Evolutionary conservation across 2,329 filamentous ascomycete genomes (phyloP).

Genomic region (Ilyonectria robusta): DNA sequence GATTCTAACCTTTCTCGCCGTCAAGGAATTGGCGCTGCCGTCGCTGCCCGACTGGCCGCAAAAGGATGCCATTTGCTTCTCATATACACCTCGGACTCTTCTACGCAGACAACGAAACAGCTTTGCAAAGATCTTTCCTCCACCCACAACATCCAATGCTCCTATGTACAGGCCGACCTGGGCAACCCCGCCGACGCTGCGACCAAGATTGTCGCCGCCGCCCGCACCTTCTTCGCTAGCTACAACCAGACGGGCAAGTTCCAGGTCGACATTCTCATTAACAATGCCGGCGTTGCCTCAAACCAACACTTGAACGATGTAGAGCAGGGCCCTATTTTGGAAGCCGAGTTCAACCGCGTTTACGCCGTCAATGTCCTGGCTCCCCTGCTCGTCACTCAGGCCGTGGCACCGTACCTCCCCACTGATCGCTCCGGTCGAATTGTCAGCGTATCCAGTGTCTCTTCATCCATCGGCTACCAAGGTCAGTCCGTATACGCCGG

Average conservation of each 20-base stretch:
- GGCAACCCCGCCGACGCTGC: constrained; percentile 43
- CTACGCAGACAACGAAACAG: constrained; percentile 60
- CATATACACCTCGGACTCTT: constrained; percentile 72
- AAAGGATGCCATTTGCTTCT: constrained; percentile 73
- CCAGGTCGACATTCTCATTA: constrained; percentile 84
- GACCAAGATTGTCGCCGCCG: constrained; percentile 49
- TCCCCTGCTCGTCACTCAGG: constrained; percentile 83
- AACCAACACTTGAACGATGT: constrained; percentile 75
- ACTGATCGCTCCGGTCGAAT: constrained; percentile 73
- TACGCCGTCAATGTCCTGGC: constrained; percentile 88
- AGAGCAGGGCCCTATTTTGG: constrained; percentile 66
- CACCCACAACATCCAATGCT: constrained; percentile 56
- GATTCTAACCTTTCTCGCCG: constrained; percentile 21
- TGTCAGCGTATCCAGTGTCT: constrained; percentile 70
- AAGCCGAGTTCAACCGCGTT: constrained; percentile 77
- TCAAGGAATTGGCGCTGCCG: constrained; percentile 72
- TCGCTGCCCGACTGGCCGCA: constrained; percentile 69
- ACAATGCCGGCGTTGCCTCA: constrained; percentile 82
- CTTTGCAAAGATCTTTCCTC: constrained; percentile 63
- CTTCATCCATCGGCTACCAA: constrained; percentile 66
- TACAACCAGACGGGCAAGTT: constrained; percentile 43
- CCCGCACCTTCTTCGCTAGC: constrained; percentile 44
- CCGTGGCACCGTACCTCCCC: constrained; percentile 78
- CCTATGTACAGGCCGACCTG: constrained; percentile 50
- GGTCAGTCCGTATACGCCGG: constrained; percentile 71